Evolutionary conservation across 371 early-diverging fungal species (phyloP).

Genomic region (Rhizopus sp.): DNA sequence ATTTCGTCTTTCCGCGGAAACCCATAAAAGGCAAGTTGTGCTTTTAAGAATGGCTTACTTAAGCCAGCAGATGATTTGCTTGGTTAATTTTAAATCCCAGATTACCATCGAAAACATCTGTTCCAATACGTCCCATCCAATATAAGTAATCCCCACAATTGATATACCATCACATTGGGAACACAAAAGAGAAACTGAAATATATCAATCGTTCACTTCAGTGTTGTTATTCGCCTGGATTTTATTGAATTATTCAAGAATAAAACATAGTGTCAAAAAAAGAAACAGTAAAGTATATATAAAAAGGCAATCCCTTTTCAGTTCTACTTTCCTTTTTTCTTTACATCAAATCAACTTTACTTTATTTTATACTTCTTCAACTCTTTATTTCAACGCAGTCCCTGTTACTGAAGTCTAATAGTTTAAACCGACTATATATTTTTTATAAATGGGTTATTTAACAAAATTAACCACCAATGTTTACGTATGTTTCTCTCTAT

Average conservation of each 20-base stretch:
- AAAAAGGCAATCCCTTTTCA: not conserved
- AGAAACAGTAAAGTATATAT: no score
- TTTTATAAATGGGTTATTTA: slow-evolving; percentile 8
- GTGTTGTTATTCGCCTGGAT: not conserved
- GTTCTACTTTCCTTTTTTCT: not conserved
- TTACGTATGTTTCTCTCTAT: slow-evolving; percentile 27
- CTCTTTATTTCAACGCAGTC: no score
- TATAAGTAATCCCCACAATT: not conserved
- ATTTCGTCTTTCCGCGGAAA: no score
- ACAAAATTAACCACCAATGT: slow-evolving; percentile 35
- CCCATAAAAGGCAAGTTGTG: no score
- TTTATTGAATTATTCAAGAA: not conserved
- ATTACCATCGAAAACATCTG: not conserved
- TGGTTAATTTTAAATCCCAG: no score
- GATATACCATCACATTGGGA: not conserved
- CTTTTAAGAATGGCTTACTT: no score
- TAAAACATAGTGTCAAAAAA: no score
- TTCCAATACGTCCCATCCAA: not conserved
- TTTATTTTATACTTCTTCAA: not conserved
- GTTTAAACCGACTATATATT: no score
- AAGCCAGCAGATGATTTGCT: no score
- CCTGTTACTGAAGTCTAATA: no score
- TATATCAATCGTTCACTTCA: not conserved
- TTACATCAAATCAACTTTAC: not conserved
- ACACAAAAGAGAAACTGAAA: no score